These are phyloP conservation scores for Rhizodiscina lignyota DNA, from an alignment of 495 filamentous ascomycete genomes.

Conservation along the genomic window DNA sequence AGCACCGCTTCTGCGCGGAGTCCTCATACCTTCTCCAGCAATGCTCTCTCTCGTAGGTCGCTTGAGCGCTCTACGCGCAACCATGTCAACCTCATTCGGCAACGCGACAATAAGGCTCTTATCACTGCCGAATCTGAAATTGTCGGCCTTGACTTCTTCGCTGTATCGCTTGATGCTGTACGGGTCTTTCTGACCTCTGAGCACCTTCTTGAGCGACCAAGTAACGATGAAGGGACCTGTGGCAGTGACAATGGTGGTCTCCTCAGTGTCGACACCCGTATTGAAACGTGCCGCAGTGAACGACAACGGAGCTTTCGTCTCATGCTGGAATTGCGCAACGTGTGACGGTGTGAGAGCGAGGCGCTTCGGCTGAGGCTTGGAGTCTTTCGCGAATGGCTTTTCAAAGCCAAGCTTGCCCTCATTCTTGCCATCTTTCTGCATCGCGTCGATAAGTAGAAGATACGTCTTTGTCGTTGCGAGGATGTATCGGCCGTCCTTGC, in stretches of 20 bases:
- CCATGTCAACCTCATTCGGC: slow-evolving; percentile 96
- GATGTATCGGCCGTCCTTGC: slow-evolving; percentile 87
- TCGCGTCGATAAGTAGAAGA: slow-evolving; percentile 75
- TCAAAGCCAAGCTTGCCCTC: slow-evolving; percentile 96
- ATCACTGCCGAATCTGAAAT: slow-evolving; percentile 92
- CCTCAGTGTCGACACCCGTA: slow-evolving; percentile 59
- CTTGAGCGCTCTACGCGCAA: slow-evolving; percentile 67
- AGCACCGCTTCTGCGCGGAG: slow-evolving; percentile 34
- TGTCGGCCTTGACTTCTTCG: slow-evolving; percentile 95
- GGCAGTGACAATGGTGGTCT: slow-evolving; percentile 91
- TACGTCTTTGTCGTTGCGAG: slow-evolving; percentile 91
- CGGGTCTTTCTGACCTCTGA: slow-evolving; percentile 61
- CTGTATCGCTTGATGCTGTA: slow-evolving; percentile 93
- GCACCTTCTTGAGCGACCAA: slow-evolving; percentile 82
- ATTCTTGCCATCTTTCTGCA: slow-evolving; percentile 88
- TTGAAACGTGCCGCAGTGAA: slow-evolving; percentile 94
- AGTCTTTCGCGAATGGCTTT: slow-evolving; percentile 77
- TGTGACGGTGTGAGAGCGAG: slow-evolving; percentile 75
- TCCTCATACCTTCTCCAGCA: slow-evolving; percentile 27
- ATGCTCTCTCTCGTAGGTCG: slow-evolving; percentile 89
- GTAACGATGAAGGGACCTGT: slow-evolving; percentile 95
- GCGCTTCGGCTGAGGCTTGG: slow-evolving; percentile 84
- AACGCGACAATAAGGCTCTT: slow-evolving; percentile 96
- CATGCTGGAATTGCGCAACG: slow-evolving; percentile 91
- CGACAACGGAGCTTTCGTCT: slow-evolving; percentile 67